These are phyloP conservation scores for Verticillium zaregamsianum DNA, from an alignment of 2,329 filamentous ascomycete species.

Conservation along the genomic window DNA sequence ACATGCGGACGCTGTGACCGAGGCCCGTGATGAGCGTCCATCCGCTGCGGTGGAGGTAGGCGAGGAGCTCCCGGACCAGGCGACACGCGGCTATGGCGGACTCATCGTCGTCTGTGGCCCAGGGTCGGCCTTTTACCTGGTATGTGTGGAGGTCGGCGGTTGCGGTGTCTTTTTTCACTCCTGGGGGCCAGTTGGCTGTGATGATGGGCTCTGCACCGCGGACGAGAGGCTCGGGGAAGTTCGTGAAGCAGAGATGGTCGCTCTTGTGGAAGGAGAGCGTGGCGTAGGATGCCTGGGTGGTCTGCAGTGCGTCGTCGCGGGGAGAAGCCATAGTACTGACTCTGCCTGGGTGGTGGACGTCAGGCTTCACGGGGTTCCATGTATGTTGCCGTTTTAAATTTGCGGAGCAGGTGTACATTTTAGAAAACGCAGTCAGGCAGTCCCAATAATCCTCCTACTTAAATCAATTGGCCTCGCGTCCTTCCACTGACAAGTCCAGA, in stretches of 20 bases:
- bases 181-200: slow-evolving; percentile 16
- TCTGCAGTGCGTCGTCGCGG: no score
- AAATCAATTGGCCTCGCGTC: background rate
- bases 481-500: background rate
- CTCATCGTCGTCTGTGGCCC: slow-evolving; percentile 9
- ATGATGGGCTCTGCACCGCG: slow-evolving; percentile 12
- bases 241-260: slow-evolving; percentile 17
- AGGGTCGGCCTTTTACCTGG: slow-evolving; percentile 15
- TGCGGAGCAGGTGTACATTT: background rate
- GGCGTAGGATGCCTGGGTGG: slow-evolving; percentile 4
- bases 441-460: background rate
- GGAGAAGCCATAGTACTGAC: background rate
- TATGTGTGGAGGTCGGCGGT: slow-evolving; percentile 15
- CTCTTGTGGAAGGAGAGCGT: slow-evolving; percentile 17
- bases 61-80: slow-evolving; percentile 16
- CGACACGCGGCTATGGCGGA: slow-evolving; percentile 13
- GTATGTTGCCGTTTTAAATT: background rate
- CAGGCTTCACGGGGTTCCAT: background rate
- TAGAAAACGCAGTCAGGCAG: background rate
- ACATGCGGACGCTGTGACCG: slow-evolving; percentile 9
- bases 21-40: slow-evolving; percentile 14
- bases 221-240: slow-evolving; percentile 15
- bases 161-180: slow-evolving; percentile 12
- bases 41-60: slow-evolving; percentile 11
- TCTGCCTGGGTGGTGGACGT: background rate